Base-by-base conservation (phyloP, 306 rosid genomes). In the Quercus ilex region DNA sequence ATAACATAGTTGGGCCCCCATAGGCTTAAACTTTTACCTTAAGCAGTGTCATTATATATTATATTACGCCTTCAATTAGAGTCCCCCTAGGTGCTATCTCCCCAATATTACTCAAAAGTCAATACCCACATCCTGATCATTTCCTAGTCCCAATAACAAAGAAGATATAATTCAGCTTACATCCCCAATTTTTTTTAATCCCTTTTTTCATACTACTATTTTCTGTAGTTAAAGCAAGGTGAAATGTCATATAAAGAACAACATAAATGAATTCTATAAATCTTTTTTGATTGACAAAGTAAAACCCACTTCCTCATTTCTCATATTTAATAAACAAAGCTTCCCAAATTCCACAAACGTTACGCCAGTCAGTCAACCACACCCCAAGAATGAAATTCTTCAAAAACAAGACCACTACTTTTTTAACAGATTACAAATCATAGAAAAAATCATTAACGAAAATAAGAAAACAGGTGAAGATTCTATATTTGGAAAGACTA, bases 391-490 rank as follows among this genome's bases (percentile, higher is more conserved):
- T 55, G 38, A 46, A 20, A 65, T 20, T 15, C 57, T 23, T 21
- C 55, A 80, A 57, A 72, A 31, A 6, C 31, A 21, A 73, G 77
- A 10, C 63, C 21, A 3, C 49, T 7, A 25, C 5, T 72, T 72
- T 14, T 11, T 13, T 3, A 2, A 26, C 64, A 26, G 69, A 70
- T 20, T 20, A 20, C 21, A 46, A 41, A 11, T 21, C 46, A 19
- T 20, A 11, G 81, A 63, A 77, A 84, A 69, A n/a, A 73, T 77
- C 84, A 80, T 46, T 15, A 81, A 56, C 15, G 28, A 4, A 79
- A 74, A 52, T 55, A 84, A 69, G 35, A 30, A 38, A 25, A 49
- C 20, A 69, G 73, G 19, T 7, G 74, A 78, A 71, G 59, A 43
- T 55, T 60, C 6, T 3, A 74, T 57, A 49, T 83, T 31, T 13